A percentile compares a stretch with the other conserved stretches of the same genome.
Conservation (phyloP, 2,329 filamentous ascomycete genomes). For the Neonectria sp. region DNA sequence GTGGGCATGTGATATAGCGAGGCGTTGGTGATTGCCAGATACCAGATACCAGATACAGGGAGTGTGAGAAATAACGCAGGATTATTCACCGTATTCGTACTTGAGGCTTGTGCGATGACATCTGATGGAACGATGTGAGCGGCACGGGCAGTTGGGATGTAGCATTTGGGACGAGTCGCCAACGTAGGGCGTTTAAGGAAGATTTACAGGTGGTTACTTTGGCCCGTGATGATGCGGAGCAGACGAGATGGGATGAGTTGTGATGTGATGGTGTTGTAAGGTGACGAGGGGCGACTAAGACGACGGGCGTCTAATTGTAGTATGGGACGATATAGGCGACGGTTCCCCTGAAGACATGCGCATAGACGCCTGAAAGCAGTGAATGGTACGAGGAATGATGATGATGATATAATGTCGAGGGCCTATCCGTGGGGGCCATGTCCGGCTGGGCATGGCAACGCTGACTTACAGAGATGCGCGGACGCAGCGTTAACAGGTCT, state of each 20-base stretch:
- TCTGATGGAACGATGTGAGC: neutral
- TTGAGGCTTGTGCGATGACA: neutral
- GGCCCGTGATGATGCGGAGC: neutral
- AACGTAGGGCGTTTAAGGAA: neutral
- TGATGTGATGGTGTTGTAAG: neutral
- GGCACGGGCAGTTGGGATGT: neutral
- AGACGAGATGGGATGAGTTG: neutral
- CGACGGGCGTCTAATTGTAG: neutral
- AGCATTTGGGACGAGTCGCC: neutral
- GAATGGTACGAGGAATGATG: neutral
- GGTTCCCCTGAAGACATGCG: neutral
- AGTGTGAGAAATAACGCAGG: neutral
- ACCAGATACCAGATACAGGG: neutral
- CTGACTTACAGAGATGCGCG: neutral
- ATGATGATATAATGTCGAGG: neutral
- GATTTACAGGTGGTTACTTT: neutral
- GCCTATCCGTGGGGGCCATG: neutral
- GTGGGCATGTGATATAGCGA: neutral
- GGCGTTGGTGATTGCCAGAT: constrained; percentile 1
- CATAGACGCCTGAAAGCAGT: neutral
- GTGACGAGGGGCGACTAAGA: neutral
- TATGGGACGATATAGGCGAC: neutral
- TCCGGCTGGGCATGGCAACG: neutral
- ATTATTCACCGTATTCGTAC: neutral
- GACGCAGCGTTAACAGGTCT: neutral